These are phyloP conservation scores for Lactarius hatsudake DNA, from an alignment of 768 basidiomycete genomes.

Conservation along the genomic window DNA sequence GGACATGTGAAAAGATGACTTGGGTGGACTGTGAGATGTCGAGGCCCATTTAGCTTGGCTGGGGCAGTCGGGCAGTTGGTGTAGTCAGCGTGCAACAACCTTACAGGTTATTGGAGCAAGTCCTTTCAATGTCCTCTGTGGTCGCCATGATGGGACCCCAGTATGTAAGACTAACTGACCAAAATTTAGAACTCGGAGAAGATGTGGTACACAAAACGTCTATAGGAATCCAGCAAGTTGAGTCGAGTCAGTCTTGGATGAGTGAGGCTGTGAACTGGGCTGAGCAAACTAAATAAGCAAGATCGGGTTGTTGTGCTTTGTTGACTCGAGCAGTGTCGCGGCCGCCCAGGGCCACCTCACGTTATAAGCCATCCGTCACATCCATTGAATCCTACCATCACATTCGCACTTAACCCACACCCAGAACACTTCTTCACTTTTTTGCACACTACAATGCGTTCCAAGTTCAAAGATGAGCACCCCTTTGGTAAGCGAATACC, in stretches of 20 bases:
- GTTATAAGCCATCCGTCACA: constrained; percentile 19
- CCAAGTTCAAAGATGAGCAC: constrained; percentile 99
- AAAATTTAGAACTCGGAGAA: neutral
- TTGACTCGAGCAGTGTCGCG: constrained; percentile 17
- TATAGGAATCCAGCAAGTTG: neutral
- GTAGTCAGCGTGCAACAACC: neutral
- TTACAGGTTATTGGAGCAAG: neutral
- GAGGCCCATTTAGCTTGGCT: neutral
- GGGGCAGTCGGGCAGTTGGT: neutral
- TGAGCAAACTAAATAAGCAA: constrained; percentile 12
- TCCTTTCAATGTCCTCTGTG: neutral
- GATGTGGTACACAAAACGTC: neutral
- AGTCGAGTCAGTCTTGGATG: neutral
- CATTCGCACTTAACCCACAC: constrained; percentile 22
- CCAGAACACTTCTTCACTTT: neutral
- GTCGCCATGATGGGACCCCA: neutral
- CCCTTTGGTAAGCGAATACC: constrained; percentile 75
- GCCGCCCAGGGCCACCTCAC: neutral
- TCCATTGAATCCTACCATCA: neutral
- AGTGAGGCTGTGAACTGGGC: neutral
- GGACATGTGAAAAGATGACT: neutral
- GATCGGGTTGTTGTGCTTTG: constrained; percentile 24
- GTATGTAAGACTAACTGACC: neutral
- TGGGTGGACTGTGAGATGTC: neutral
- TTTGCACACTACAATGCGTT: constrained; percentile 57